A percentile compares a stretch with the other conserved stretches of the same genome.
Conservation (phyloP, 768 basidiomycete species). For the Hypholoma sublateritium region DNA sequence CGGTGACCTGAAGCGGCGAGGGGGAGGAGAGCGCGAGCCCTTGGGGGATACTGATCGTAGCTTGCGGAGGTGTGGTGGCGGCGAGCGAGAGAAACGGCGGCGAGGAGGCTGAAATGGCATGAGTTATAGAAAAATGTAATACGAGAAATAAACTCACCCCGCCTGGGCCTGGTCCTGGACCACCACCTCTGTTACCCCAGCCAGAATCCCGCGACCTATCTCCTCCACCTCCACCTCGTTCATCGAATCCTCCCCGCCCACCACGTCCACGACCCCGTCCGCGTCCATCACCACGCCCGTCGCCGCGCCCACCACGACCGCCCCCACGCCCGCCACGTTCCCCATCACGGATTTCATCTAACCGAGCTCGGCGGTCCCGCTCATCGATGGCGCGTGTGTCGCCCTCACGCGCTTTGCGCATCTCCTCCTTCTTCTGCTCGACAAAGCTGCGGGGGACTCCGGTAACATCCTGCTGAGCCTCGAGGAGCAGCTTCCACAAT, state of each 20-base stretch:
- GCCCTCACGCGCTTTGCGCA: slow-evolving; percentile 66
- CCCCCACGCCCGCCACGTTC: slow-evolving; percentile 53
- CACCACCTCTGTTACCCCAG: slow-evolving; percentile 66
- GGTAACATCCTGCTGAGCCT: slow-evolving; percentile 85
- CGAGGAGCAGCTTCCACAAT: slow-evolving; percentile 90
- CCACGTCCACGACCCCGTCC: slow-evolving; percentile 57
- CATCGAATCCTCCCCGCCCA: slow-evolving; percentile 48
- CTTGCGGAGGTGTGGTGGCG: slow-evolving; percentile 47
- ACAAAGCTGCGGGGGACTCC: slow-evolving; percentile 90
- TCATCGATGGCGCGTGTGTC: slow-evolving; percentile 70
- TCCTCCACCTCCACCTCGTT: slow-evolving; percentile 42
- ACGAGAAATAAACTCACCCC: slow-evolving; percentile 9
- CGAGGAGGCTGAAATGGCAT: slow-evolving; percentile 27
- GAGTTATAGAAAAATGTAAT: neutral
- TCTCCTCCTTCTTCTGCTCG: slow-evolving; percentile 90
- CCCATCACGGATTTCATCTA: slow-evolving; percentile 69
- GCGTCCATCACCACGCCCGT: slow-evolving; percentile 53
- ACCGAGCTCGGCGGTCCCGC: slow-evolving; percentile 62
- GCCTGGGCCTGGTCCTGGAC: slow-evolving; percentile 33
- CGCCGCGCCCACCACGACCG: slow-evolving; percentile 58
- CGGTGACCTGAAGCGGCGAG: slow-evolving; percentile 25
- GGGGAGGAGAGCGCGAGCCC: slow-evolving; percentile 33
- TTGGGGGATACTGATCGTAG: slow-evolving; percentile 31
- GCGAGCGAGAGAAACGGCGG: slow-evolving; percentile 47
- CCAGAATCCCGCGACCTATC: slow-evolving; percentile 55